Evolutionary conservation across 768 basidiomycete species (phyloP), one percentile per base, ranked within the genome.

Genomic region (Hypholoma fasciculare): DNA sequence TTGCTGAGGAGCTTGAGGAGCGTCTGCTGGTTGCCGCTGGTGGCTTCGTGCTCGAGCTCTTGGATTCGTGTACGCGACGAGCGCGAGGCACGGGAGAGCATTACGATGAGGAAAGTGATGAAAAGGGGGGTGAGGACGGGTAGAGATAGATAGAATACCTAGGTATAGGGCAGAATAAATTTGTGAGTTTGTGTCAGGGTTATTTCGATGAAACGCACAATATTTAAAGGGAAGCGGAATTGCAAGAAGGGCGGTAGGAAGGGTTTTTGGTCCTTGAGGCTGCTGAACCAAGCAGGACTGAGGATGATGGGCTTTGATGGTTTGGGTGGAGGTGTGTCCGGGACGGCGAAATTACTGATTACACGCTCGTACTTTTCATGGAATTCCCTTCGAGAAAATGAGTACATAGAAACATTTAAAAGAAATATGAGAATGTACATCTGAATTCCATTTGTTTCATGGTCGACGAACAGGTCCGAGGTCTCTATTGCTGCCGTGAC

Each of bases 401-500:
- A 61, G 46, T 11, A 23, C 5, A 16, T 8, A 27, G 48, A 14
- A 12, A 14, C 11, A 12, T 11, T 13, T 11, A 14, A 27, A 12
- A 49, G 47, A 2, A 30, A 30, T 17, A 7, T 16, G 2, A 19
- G 14, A 61, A 50, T 48, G 27, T 49, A 50, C 38, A 42, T 54
- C 42, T 58, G 20, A 55, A 39, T 72, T 1, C 88, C 90, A 57
- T 78, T 88, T 0, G 68, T 73, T 17, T 75, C 71, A 60, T 83
- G 74, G 16, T 83, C 78, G 12, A 75, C 74, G 68, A 93, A 94
- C 0, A 83, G 79, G 69, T 96, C 89, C 59, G 80, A 71, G 0
- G 75, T 70, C 58, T 91, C 88, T 34, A 94, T 88, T 7, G 86
- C 84, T 7, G 90, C 84, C 0, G 91, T 93, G 13, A 89, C 74